These are phyloP conservation scores for Aureobasidium zeae DNA, from an alignment of 2,329 filamentous ascomycete species.

Conservation along the genomic window DNA sequence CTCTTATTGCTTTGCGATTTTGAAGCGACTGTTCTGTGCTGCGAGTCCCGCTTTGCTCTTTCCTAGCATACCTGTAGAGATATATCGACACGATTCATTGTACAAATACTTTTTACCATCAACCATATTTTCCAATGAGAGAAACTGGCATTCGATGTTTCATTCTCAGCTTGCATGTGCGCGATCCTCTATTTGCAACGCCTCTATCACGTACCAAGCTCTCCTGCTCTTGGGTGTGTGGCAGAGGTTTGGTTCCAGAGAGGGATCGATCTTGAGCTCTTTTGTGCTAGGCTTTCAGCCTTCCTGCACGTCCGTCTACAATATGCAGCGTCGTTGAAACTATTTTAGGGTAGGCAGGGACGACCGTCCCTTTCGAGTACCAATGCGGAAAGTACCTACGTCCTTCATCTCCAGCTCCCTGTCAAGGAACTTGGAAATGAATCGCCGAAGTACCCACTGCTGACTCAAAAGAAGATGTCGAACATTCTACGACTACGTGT, in stretches of 20 bases:
- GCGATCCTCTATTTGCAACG: not conserved
- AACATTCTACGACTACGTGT: too few relatives aligned
- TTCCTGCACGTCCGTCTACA: slow-evolving; percentile 7
- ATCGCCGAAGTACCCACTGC: too few relatives aligned
- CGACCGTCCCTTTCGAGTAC: too few relatives aligned
- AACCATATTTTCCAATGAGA: too few relatives aligned
- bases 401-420: too few relatives aligned
- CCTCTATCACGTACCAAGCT: not conserved
- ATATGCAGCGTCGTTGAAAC: slow-evolving; percentile 12
- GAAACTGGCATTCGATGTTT: too few relatives aligned
- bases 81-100: slow-evolving; percentile 6
- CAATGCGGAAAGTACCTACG: not conserved
- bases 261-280: not conserved
- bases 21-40: not conserved
- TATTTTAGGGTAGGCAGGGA: not conserved
- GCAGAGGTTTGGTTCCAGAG: not conserved
- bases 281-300: slow-evolving; percentile 11
- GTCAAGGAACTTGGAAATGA: too few relatives aligned
- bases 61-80: slow-evolving; percentile 9
- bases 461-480: too few relatives aligned
- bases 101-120: slow-evolving; percentile 4
- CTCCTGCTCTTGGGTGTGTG: not conserved
- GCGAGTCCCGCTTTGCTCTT: not conserved
- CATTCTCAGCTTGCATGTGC: too few relatives aligned
- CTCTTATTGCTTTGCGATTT: not conserved